Evolutionary conservation across 768 basidiomycete species (phyloP), one percentile per base, ranked within the genome.

Genomic region (Cystobasidium tubakii): DNA sequence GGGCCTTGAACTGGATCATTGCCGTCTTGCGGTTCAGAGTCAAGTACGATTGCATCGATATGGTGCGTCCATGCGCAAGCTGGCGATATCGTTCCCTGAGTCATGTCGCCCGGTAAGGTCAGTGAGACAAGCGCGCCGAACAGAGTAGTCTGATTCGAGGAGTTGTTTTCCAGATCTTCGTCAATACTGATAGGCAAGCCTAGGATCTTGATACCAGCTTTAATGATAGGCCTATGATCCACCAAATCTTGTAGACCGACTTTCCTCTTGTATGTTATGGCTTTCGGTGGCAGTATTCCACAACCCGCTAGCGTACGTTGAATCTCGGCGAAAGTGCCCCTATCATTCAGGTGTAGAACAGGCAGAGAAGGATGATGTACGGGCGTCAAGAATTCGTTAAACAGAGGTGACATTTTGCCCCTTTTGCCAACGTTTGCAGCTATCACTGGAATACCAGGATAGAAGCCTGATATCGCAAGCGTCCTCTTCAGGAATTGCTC

Each of bases 391-490:
- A 88, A 89, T 1, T 84, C 81, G 82, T 98, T 97, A 76, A 94
- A 84, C 54, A 94, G 85, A 33, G 94, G 86, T 6, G 92, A 92
- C 79, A 94, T 84, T 80, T 96, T 92, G 17, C 94, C 94, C 63
- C 86, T 64, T 21, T 84, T 79, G 21, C 92, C 92, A 88, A 93
- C 93, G 81, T 97, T 98, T 83, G 95, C 89, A 1, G 92, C 91
- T 67, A 98, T 87, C 78, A 96, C 84, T 1, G 92, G 93, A 19
- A 82, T 80, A 15, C 63, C 53, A 84, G 82, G 25, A 82, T 80
- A 63, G 53, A 84, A 83, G 13, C 84, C 78, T 19, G 55, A 34
- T 36, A 50, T 43, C 3, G 55, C 46, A 50, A 36, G 33, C n/a
- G 55, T 60, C 10, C 66, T 13, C 43, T 66, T 43, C 17, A 60